These are phyloP conservation scores for Apium graveolens DNA, from an alignment of 129 eudicot genomes.

Conservation along the genomic window DNA sequence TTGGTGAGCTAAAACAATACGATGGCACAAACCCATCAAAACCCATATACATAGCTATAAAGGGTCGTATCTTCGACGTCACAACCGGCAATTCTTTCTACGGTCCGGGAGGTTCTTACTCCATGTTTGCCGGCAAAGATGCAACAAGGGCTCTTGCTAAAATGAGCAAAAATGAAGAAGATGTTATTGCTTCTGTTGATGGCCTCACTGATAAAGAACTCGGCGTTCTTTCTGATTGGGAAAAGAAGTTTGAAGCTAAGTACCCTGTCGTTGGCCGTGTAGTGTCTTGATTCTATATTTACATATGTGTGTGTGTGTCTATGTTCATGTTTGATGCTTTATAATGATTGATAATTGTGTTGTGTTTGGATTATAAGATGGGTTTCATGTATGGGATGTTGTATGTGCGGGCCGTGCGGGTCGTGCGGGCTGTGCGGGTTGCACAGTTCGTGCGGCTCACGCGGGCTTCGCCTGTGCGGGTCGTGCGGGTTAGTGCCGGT, in stretches of 20 bases:
- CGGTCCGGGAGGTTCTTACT: slow-evolving; percentile 90
- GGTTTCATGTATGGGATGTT: background rate
- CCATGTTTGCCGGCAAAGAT: slow-evolving; percentile 88
- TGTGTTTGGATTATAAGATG: background rate
- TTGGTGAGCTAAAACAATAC: background rate
- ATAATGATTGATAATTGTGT: background rate
- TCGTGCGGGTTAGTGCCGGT: no score
- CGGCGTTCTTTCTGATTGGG: slow-evolving; percentile 71
- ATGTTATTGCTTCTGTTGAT: slow-evolving; percentile 52
- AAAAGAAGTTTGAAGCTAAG: slow-evolving; percentile 77
- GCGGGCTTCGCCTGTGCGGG: no score
- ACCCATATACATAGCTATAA: slow-evolving; percentile 71
- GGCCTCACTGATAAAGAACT: slow-evolving; percentile 82
- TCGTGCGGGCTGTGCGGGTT: no score
- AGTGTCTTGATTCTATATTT: background rate
- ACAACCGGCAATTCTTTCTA: slow-evolving; percentile 62
- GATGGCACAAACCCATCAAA: slow-evolving; percentile 75
- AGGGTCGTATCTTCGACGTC: slow-evolving; percentile 69
- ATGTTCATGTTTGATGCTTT: background rate
- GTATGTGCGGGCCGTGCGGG: no score
- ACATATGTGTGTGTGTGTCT: background rate
- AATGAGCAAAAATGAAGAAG: slow-evolving; percentile 87
- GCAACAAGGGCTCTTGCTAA: slow-evolving; percentile 93
- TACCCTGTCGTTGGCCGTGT: slow-evolving; percentile 72
- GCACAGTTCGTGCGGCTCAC: no score